phyloP scores from a whole-genome alignment of 75 land plant species.

The Ceratopteris richardii region DNA sequence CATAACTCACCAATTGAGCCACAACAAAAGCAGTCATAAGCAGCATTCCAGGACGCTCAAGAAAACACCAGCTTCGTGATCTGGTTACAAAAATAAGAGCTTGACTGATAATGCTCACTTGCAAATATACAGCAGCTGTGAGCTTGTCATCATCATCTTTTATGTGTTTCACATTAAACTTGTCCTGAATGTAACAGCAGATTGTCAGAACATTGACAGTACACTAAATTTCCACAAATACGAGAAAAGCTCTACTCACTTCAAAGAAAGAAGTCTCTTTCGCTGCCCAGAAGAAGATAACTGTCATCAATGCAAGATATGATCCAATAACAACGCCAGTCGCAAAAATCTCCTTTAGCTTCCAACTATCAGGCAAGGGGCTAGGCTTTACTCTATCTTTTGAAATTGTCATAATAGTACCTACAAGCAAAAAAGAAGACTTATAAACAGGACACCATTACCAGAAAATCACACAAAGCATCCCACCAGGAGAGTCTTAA shows the following conservation, averaged over 20 bases:
- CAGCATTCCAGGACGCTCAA: constrained; percentile 64
- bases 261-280: constrained; percentile 26
- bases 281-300: constrained; percentile 34
- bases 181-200: constrained; percentile 40
- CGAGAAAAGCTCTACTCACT: constrained; percentile 11
- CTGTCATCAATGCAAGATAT: constrained; percentile 41
- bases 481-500: no score
- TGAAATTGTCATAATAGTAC: constrained; percentile 56
- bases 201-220: constrained; percentile 68
- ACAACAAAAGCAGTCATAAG: constrained; percentile 42
- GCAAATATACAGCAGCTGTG: no score
- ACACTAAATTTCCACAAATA: constrained; percentile 25
- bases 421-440: constrained; percentile 14
- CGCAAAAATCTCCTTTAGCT: no score
- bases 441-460: background rate
- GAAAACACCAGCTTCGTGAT: constrained; percentile 56
- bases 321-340: constrained; percentile 42
- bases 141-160: no score
- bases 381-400: constrained; percentile 51
- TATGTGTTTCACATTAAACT: no score
- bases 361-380: no score
- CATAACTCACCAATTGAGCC: constrained; percentile 58
- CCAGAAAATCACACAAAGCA: no score
- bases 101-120: no score
- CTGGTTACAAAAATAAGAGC: constrained; percentile 69